Evolutionary conservation across 2,329 filamentous ascomycete species (phyloP).

Genomic region (Xylogone sp.): DNA sequence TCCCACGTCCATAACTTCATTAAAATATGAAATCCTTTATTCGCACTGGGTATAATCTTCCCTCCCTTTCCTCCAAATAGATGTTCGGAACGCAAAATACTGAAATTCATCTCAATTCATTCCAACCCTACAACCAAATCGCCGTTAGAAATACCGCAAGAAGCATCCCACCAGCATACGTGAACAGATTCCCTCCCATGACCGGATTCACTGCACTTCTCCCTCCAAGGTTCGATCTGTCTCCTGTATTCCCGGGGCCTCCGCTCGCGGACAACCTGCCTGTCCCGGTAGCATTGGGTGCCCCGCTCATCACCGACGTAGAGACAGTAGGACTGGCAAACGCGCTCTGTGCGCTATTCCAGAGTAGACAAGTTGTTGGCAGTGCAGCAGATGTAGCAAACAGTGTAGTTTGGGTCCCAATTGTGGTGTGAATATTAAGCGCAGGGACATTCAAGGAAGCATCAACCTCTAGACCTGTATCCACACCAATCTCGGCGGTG

Average conservation of each 20-base stretch:
- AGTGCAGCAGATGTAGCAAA: slow-evolving; percentile 3
- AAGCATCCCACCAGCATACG: background rate
- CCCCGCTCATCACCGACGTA: background rate
- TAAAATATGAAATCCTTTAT: no score
- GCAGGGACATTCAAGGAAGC: background rate
- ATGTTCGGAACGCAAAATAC: no score
- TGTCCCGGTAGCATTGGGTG: background rate
- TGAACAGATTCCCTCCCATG: background rate
- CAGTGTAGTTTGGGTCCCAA: background rate
- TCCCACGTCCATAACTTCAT: no score
- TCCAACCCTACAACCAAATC: background rate
- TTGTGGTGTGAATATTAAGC: background rate
- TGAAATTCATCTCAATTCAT: no score
- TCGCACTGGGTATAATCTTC: no score
- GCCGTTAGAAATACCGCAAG: background rate
- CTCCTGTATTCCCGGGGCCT: background rate
- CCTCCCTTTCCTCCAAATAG: no score
- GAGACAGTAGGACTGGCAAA: slow-evolving; percentile 8
- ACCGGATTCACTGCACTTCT: background rate
- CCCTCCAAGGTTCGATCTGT: background rate
- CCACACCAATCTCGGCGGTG: background rate
- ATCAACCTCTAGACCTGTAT: slow-evolving; percentile 4
- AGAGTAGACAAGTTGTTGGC: slow-evolving; percentile 7
- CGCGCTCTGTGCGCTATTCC: slow-evolving; percentile 2
- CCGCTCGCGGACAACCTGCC: background rate